phyloP scores from a whole-genome alignment of 306 rosid genomes.

The Cucurbita moschata region DNA sequence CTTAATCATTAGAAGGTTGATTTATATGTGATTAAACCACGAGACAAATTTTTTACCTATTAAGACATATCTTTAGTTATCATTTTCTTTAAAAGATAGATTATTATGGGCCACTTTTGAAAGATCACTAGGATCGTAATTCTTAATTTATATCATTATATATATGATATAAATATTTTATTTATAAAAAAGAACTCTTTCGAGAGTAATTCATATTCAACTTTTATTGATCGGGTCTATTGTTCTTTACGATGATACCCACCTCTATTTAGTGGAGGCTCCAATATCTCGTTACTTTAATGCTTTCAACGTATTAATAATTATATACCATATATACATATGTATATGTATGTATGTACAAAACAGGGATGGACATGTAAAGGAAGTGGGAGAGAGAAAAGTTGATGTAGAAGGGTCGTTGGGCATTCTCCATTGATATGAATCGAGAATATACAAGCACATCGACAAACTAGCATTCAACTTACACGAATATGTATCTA shows the following conservation, averaged over 20 bases:
- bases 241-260: no score
- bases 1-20: conserved; percentile 4
- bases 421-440: no score
- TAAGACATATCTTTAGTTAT: not conserved
- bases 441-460: no score
- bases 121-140: not conserved
- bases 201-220: not conserved
- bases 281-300: not conserved
- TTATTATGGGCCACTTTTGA: not conserved
- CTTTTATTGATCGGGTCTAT: not conserved
- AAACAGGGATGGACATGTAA: no score
- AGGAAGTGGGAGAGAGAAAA: no score
- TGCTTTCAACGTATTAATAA: not conserved
- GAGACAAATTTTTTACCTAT: not conserved
- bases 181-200: no score
- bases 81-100: not conserved
- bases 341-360: not conserved
- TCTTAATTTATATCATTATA: no score
- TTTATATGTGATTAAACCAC: not conserved
- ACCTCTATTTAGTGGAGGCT: not conserved
- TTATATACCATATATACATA: not conserved
- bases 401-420: no score
- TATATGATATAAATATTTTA: no score
- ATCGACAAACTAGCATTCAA: no score
- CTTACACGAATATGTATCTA: no score